Percentiles rank a stretch among this genome's conserved stretches.
Evolutionary conservation across 2,329 filamentous ascomycete species (phyloP).

Genomic region (Exophiala sp.): DNA sequence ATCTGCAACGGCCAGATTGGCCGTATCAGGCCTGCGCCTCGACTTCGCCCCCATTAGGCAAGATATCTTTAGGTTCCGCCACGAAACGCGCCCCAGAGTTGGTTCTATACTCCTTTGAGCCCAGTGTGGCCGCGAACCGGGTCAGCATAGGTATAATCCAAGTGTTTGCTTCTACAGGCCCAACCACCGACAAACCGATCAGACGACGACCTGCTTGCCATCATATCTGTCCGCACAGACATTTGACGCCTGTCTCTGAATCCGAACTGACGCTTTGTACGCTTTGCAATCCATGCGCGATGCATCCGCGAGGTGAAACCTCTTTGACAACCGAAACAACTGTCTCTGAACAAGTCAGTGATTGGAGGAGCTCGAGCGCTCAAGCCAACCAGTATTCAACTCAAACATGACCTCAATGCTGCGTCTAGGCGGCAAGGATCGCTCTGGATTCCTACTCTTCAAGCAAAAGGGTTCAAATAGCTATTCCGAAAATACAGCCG

Average conservation of each 20-base stretch:
- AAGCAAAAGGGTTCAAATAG: conserved; percentile 13
- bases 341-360: neutral
- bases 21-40: conserved; percentile 22
- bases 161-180: conserved; percentile 12
- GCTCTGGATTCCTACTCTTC: conserved; percentile 20
- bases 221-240: conserved; percentile 2
- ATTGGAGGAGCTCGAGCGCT: conserved; percentile 8
- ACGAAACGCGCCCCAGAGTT: conserved; percentile 9
- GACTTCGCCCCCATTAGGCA: conserved; percentile 23
- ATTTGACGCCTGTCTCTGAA: conserved; percentile 10
- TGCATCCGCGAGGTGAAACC: conserved; percentile 12
- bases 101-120: conserved; percentile 19
- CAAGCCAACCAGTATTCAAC: conserved; percentile 5
- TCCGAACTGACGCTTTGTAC: conserved; percentile 12
- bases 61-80: conserved; percentile 26
- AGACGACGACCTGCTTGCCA: conserved; percentile 8
- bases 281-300: conserved; percentile 17
- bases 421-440: conserved; percentile 23
- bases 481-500: conserved; percentile 5
- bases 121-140: conserved; percentile 10
- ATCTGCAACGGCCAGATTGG: conserved; percentile 13
- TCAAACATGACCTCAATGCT: conserved; percentile 22
- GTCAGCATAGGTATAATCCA: conserved; percentile 20
- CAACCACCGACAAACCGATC: conserved; percentile 23
- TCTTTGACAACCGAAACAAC: conserved; percentile 8